Base-by-base conservation (phyloP, 1,284 basidiomycete genomes). In the Porogramme epimiltina region DNA sequence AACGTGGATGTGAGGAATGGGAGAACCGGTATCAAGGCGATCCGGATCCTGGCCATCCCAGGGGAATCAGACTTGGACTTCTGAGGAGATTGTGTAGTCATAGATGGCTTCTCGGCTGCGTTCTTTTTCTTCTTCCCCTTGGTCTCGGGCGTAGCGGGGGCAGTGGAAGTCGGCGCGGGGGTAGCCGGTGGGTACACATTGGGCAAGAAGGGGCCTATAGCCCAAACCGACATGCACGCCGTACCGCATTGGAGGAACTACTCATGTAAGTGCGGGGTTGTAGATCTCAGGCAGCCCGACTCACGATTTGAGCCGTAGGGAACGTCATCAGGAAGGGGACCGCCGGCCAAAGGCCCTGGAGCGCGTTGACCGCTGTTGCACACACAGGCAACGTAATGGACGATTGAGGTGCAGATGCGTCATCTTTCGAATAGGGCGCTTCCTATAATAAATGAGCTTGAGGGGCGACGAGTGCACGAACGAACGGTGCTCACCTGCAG, bases 21-120 rank as follows among this genome's bases (percentile, higher is more conserved):
- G n/a, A 72, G 68, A 64, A 73, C 64, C 62, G 58, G 79, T 42
- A 60, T 67, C 56, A 65, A 62, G 45, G 63, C 79, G 71, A 37
- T 62, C 57, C 41, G 68, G 62, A 43, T 75, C 41, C 46, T 73
- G 60, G 64, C 44, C 45, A 62, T 36, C 47, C 61, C 45, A 58
- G 48, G 25, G 13, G 45, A 25, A 6, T 42, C 38, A 3, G 39
- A 15, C 19, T 55, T 40, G 51, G 42, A 39, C 58, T 46, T 43
- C 50, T 55, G 61, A 44, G 45, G 62, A 52, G 38, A 36, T 11
- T 26, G 38, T 25, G 37, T 53, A 37, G 38, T n/a, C n/a, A 34
- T 26, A 24, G 44, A 22, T 34, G 43, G 23, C 24, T 61, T 61
- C 13, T 46, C 48, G 2, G 48, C n/a, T 13, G 48, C n/a, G 3